Base-by-base conservation (phyloP, 768 basidiomycete species). In the Cubamyces lactineus region DNA sequence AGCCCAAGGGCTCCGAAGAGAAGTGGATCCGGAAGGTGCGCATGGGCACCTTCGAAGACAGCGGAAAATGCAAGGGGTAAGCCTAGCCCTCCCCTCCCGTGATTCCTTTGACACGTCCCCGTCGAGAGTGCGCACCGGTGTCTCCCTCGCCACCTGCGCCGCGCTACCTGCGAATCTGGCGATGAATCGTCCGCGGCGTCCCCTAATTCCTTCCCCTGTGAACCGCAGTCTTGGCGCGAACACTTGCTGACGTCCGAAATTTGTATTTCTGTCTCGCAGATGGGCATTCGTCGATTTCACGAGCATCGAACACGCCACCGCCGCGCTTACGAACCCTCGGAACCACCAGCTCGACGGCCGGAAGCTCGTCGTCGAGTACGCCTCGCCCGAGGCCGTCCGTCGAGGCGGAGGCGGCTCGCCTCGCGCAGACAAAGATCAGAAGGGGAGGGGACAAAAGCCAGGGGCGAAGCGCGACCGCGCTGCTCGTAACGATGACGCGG, bases 41-140 rank as follows among this genome's bases (percentile, higher is more conserved):
- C 6, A 83, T 99, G 84, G 95, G 94, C 4, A 96, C 95, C 17
- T 99, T 99, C 66, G 94, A 98, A 72, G 96, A 99, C 74, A 91
- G 86, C 51, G 97, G 96, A 9, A 76, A 85, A 55, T 98, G 96
- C 77, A 99, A 98, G 81, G 96, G 96, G 96, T 97, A 70, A 34
- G 34, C 34, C 34, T 34, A 34, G 34, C 34, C 34, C 61, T 82
- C 78, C 1, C n/a, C 26, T 16, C 11, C 48, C 55, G 19, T 38
- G 19, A 7, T 13, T 30, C 42, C 26, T 46, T 7, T 12, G 16
- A 53, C 52, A 13, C 39, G 28, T 23, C 55, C 15, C 8, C 24
- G 19, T 23, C 40, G 19, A 16, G 40, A 53, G 15, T 17, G n/a
- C n/a, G 24, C 23, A 34, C 34, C 9, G 34, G 34, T 5, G 34